Conservation (phyloP, 495 filamentous ascomycete species). For the Cercophora newfieldiana region DNA sequence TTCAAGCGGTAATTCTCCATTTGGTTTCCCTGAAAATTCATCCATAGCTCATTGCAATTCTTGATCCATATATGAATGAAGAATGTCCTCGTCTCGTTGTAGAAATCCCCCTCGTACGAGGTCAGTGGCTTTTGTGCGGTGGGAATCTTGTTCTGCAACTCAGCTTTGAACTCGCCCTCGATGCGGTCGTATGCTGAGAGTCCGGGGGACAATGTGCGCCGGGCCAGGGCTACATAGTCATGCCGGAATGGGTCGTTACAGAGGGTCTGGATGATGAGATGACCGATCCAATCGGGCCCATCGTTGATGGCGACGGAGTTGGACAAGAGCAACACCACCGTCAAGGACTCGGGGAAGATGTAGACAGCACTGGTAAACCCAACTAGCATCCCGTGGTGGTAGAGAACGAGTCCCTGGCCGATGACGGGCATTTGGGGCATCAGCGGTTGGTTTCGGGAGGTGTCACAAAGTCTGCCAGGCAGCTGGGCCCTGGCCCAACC, state of each 20-base stretch:
- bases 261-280: conserved; percentile 6
- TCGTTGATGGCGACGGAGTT: conserved; percentile 4
- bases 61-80: neutral
- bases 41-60: conserved; percentile 1
- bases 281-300: conserved; percentile 2
- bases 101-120: neutral
- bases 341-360: neutral
- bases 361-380: neutral
- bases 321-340: neutral
- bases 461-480: conserved; percentile 4
- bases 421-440: conserved; percentile 5
- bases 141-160: conserved; percentile 5
- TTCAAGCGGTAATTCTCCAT: neutral
- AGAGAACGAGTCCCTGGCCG: neutral
- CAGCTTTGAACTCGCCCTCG: conserved; percentile 3
- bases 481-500: conserved; percentile 13
- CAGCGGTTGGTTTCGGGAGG: conserved; percentile 2
- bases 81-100: neutral
- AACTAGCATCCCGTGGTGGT: neutral
- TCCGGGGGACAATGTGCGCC: neutral
- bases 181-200: neutral
- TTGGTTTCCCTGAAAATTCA: neutral
- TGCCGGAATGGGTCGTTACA: neutral
- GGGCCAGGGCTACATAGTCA: neutral
- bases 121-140: neutral